Base-by-base conservation (phyloP, 2,329 filamentous ascomycete genomes). In the Domatiomyces catenatus region DNA sequence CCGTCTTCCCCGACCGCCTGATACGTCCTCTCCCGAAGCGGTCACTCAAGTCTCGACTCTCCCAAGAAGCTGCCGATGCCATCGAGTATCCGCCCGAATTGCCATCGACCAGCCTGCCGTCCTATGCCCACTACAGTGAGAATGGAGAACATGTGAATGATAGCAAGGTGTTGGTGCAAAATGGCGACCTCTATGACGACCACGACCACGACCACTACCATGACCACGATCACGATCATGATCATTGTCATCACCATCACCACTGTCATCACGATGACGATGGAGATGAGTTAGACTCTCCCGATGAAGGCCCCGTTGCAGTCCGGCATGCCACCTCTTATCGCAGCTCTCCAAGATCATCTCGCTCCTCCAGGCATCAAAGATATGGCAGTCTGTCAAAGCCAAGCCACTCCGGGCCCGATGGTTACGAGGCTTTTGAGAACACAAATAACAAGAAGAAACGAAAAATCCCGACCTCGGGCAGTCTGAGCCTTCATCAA, bases 371-470 rank as follows among this genome's bases (percentile, higher is more conserved):
- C 54, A 49, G 67, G 19, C 55, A 54, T 42, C 62, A 48, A 59
- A 64, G 44, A 45, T 56, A 59, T 44, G 53, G 53, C 17, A 82
- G 47, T 76, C 28, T 43, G 32, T 48, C 39, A 15, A 58, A 56
- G 47, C 50, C 47, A 20, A 50, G 86, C 10, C 80, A 82, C 20
- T 75, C 78, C 5, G 83, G 82, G 3, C 84, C 83, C 8, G 90
- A 96, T 64, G 88, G 89, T 12, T 96, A 96, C 65, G 92, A 98
- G 66, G 92, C 87, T 5, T 94, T 95, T 61, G 92, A 98, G 67
- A 96, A 96, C 62, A 94, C 87, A 36, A 96, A 94, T 66, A 98
- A 98, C 65, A 98, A 98, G 69, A 98, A 96, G 73, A 96, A 98
- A 68, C 79, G 92, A 59, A 98, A 98, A 69, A 96, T 98, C 39